phyloP scores from a whole-genome alignment of 257 asterid species.

The Cinchona pubescens region DNA sequence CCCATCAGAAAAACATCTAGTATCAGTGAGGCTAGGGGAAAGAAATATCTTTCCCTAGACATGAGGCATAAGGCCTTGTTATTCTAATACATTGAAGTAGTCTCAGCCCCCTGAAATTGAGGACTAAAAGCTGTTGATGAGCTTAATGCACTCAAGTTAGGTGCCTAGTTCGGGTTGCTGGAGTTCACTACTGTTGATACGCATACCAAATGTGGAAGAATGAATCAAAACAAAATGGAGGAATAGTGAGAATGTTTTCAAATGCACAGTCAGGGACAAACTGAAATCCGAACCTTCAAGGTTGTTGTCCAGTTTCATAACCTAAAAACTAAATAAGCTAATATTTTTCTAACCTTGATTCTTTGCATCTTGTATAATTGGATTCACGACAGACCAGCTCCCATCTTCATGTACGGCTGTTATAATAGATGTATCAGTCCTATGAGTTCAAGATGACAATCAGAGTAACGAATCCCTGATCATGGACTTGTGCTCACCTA shows the following conservation, averaged over 20 bases:
- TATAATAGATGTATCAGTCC: constrained; percentile 2
- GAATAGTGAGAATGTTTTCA: not conserved
- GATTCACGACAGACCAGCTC: constrained; percentile 79
- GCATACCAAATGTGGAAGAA: not conserved
- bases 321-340: not conserved
- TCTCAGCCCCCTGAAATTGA: not conserved
- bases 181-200: not conserved
- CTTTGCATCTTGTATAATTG: constrained; percentile 47
- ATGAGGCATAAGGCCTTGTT: not conserved
- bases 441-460: not conserved
- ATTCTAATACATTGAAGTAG: not conserved
- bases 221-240: not conserved
- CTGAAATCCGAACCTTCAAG: not conserved
- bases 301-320: not conserved
- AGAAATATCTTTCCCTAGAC: not conserved
- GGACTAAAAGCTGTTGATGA: not conserved
- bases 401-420: constrained; percentile 91
- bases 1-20: not conserved
- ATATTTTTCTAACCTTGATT: constrained; percentile 36
- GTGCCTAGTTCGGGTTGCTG: not conserved
- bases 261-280: not conserved
- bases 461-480: not conserved
- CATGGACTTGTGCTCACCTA: constrained; percentile 43
- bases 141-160: not conserved
- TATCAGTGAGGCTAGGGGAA: not conserved